Evolutionary conservation across 148 eudicot genomes (phyloP).

Genomic region (Rhododendron henanense): DNA sequence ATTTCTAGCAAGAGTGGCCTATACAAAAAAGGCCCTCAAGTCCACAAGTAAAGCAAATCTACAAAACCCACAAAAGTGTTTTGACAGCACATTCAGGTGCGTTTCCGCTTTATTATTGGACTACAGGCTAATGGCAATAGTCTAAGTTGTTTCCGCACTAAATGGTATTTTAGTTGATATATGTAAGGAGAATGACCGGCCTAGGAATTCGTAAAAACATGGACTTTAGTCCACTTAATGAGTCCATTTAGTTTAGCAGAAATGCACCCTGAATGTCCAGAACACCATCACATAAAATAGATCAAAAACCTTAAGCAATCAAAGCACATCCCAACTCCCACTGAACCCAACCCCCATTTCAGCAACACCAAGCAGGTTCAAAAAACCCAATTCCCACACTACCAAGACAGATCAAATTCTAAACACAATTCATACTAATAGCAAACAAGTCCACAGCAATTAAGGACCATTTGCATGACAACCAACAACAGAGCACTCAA

Average conservation of each 20-base stretch:
- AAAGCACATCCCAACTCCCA: conserved; percentile 3
- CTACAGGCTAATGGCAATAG: not conserved
- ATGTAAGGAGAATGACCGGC: not conserved
- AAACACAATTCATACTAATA: conserved; percentile 2
- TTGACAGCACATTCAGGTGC: not conserved
- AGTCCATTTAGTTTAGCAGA: not conserved
- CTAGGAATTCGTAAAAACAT: not conserved
- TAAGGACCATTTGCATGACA: conserved; percentile 3
- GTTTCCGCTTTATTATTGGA: not conserved
- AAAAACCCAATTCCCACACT: conserved; percentile 7
- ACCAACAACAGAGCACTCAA: not conserved
- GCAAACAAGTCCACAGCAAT: conserved; percentile 7
- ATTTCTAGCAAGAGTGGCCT: not conserved
- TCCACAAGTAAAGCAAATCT: not conserved
- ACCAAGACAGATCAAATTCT: not conserved
- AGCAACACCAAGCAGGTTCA: not conserved
- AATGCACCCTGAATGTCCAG: not conserved
- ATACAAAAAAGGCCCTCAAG: not conserved
- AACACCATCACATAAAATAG: not conserved
- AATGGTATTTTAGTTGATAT: not conserved
- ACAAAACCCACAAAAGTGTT: not conserved
- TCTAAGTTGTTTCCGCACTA: too few relatives aligned
- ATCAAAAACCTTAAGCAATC: not conserved
- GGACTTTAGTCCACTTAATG: not conserved
- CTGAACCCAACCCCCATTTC: conserved; percentile 13